A percentile compares a stretch with the other conserved stretches of the same genome.
Conservation (phyloP, 2,329 filamentous ascomycete genomes). For the Tetracladium maxilliforme region DNA sequence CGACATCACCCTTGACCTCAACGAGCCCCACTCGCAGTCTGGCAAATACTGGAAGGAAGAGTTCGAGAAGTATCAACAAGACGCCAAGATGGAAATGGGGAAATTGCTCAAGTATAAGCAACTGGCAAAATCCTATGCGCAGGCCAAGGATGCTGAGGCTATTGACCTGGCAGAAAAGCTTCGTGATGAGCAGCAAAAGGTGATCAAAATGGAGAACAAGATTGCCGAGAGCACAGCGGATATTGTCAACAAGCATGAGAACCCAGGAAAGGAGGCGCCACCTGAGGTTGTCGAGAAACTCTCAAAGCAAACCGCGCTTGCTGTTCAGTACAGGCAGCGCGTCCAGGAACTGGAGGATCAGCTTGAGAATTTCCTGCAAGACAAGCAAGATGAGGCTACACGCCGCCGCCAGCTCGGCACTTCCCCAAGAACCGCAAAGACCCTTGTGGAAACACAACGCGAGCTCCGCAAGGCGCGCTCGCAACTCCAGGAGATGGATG, state of each 20-base stretch:
- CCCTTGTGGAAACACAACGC: slow-evolving; percentile 33
- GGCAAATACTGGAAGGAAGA: slow-evolving; percentile 71
- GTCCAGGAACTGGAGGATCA: slow-evolving; percentile 42
- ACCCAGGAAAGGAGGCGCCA: slow-evolving; percentile 25
- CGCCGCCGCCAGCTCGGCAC: slow-evolving; percentile 11
- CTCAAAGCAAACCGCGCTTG: slow-evolving; percentile 39
- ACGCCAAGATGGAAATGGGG: slow-evolving; percentile 59
- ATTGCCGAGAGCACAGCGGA: slow-evolving; percentile 45
- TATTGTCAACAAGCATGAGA: slow-evolving; percentile 24
- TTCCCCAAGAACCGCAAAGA: slow-evolving; percentile 35
- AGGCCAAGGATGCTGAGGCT: slow-evolving; percentile 62
- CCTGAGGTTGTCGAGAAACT: slow-evolving; percentile 35
- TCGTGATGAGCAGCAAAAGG: slow-evolving; percentile 51
- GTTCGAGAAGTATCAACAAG: slow-evolving; percentile 58
- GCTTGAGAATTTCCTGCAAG: slow-evolving; percentile 24
- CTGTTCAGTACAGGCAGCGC: slow-evolving; percentile 40
- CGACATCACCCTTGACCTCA: slow-evolving; percentile 56
- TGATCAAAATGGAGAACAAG: slow-evolving; percentile 46
- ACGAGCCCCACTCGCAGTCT: slow-evolving; percentile 60
- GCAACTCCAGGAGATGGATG: slow-evolving; percentile 35
- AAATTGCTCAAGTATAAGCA: slow-evolving; percentile 70
- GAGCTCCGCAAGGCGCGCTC: slow-evolving; percentile 38
- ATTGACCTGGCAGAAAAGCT: slow-evolving; percentile 50
- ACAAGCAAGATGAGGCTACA: slow-evolving; percentile 16
- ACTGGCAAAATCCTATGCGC: slow-evolving; percentile 63